Base-by-base conservation (phyloP, 352 stramenopile genomes). In the Phytophthora fragariae region DNA sequence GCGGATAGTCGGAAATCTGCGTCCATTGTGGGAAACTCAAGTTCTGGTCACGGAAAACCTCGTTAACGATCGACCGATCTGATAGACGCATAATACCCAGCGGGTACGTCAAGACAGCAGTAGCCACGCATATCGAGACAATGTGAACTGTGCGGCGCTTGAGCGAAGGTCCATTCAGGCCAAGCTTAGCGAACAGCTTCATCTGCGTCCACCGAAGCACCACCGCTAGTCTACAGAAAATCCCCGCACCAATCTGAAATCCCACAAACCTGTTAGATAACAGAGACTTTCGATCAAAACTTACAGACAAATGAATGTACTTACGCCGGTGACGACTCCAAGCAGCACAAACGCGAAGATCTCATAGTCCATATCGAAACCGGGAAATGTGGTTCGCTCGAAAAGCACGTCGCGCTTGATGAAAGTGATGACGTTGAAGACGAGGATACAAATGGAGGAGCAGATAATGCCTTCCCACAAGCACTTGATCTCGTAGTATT, bases 401-500 rank as follows among this genome's bases (percentile, higher is more conserved):
- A 96, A 96, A 24, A 96, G 82, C 47, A 91, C 84, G 53, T 95
- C 85, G 21, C 83, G 86, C 41, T 92, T 90, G 60, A 95, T 75
- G 33, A 93, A 93, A 4, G 82, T 92, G 52, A 95, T 89, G 37
- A 95, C 82, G 31, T 92, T 91, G 64, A 90, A 96, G 17, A 94
- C 82, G 10, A 96, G 68, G 53, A 96, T 92, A 29, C 86, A 95
- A 24, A 94, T 75, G 2, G 88, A 92, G 24, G 89, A 93, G 67
- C 85, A 88, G 60, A 96, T 96, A 49, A 95, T 88, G 15, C 88
- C 88, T 73, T 95, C 88, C 89, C 89, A 96, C 10, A 96, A 75
- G 14, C 84, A 94, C 68, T 92, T 92, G 81, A 96, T 95, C 68
- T 93, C 86, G 70, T 95, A 96, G 60, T 92, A 94, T 37, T 87